A percentile compares a stretch with the other conserved stretches of the same genome.
These are phyloP conservation scores for Vigna mungo DNA, from an alignment of 306 rosid species.

Conservation along the genomic window DNA sequence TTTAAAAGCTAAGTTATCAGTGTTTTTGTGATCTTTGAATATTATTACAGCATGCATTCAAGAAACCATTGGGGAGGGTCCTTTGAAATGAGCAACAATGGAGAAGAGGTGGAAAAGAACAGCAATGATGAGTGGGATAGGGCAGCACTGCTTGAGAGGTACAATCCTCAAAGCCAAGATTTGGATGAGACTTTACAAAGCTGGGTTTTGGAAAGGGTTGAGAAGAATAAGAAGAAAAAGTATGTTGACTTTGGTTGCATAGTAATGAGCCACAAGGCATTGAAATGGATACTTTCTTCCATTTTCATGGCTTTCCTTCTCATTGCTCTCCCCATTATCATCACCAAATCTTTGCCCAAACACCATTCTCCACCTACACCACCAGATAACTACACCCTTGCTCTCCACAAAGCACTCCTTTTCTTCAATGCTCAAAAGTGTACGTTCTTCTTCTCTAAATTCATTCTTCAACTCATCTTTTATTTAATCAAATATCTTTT, in stretches of 20 bases:
- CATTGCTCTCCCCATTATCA: slow-evolving; percentile 61
- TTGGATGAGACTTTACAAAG: slow-evolving; percentile 59
- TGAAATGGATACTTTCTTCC: slow-evolving; percentile 51
- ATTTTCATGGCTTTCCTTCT: slow-evolving; percentile 53
- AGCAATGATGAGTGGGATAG: slow-evolving; percentile 52
- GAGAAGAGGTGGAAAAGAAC: slow-evolving; percentile 24
- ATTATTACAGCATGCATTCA: slow-evolving; percentile 48
- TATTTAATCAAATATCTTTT: too few species aligned
- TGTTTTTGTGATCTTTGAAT: not conserved
- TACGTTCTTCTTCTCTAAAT: slow-evolving; percentile 30
- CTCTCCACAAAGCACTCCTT: slow-evolving; percentile 63
- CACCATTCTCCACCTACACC: slow-evolving; percentile 37
- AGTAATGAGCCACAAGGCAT: slow-evolving; percentile 48
- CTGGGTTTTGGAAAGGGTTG: slow-evolving; percentile 55
- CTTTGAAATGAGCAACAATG: slow-evolving; percentile 41
- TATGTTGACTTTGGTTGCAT: slow-evolving; percentile 74
- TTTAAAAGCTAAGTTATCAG: too few species aligned
- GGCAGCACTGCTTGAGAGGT: slow-evolving; percentile 51
- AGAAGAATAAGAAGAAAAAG: slow-evolving; percentile 47
- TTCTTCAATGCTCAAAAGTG: slow-evolving; percentile 79
- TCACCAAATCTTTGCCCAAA: slow-evolving; percentile 52
- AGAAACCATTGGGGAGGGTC: slow-evolving; percentile 74
- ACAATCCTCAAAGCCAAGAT: slow-evolving; percentile 1
- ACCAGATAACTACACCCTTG: slow-evolving; percentile 66
- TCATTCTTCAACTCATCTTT: too few species aligned